Evolutionary conservation across 768 basidiomycete genomes (phyloP).

Genomic region (Boletus tomentosulus): DNA sequence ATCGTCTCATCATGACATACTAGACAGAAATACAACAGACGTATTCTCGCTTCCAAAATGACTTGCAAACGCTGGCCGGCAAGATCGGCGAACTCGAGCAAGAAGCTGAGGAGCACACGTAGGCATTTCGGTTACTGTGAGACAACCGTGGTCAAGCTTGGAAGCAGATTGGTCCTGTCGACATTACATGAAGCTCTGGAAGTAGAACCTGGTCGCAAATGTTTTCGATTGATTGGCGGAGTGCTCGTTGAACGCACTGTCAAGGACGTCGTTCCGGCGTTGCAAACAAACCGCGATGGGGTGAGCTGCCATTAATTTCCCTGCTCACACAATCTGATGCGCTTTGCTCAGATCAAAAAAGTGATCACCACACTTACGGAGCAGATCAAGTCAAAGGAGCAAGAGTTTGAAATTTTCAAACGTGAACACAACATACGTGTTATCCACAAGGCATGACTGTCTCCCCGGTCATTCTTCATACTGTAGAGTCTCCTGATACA

Average conservation of each 20-base stretch:
- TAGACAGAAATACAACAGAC: slow-evolving; percentile 81
- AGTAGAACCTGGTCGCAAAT: slow-evolving; percentile 88
- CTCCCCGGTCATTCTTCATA: not conserved
- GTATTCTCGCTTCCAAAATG: slow-evolving; percentile 79
- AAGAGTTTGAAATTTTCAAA: slow-evolving; percentile 78
- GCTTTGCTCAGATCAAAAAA: slow-evolving; percentile 62
- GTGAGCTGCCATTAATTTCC: slow-evolving; percentile 41
- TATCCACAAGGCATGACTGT: slow-evolving; percentile 32
- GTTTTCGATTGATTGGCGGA: slow-evolving; percentile 94
- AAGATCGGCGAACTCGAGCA: slow-evolving; percentile 97
- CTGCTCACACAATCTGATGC: slow-evolving; percentile 4
- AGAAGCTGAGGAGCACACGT: slow-evolving; percentile 95
- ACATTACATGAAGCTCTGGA: slow-evolving; percentile 80
- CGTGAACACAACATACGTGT: slow-evolving; percentile 72
- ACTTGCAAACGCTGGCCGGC: slow-evolving; percentile 84
- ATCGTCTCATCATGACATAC: slow-evolving; percentile 37
- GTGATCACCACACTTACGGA: slow-evolving; percentile 74
- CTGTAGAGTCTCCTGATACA: not conserved
- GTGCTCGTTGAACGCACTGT: slow-evolving; percentile 95
- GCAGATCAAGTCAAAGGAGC: slow-evolving; percentile 87
- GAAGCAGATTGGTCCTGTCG: slow-evolving; percentile 72
- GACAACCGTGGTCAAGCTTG: not conserved
- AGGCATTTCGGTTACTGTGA: slow-evolving; percentile 28
- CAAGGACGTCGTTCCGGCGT: slow-evolving; percentile 85
- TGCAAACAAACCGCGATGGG: slow-evolving; percentile 86